Conservation (phyloP, 2,329 filamentous ascomycete species). For the Fusarium clavum region DNA sequence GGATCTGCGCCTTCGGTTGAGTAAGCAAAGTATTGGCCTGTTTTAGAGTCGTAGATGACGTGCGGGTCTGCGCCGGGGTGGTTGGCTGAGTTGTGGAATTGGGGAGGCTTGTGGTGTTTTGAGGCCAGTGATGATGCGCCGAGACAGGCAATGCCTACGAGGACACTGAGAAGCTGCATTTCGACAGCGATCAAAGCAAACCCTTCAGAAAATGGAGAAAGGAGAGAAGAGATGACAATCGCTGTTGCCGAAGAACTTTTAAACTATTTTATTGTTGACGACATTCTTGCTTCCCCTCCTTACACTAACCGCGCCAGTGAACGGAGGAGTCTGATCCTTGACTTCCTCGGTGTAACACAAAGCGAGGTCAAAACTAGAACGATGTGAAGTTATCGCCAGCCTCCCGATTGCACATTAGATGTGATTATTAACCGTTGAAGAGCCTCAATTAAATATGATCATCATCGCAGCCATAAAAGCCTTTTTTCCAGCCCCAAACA, state of each 20-base stretch:
- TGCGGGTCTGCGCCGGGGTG: conserved; percentile 51
- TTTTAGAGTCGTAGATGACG: conserved; percentile 49
- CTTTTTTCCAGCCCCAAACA: not conserved
- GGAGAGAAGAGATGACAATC: not conserved
- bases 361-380: not conserved
- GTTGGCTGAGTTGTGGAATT: conserved; percentile 51
- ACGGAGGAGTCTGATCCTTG: conserved; percentile 25
- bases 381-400: not conserved
- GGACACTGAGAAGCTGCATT: conserved; percentile 10
- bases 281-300: conserved; percentile 31
- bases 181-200: not conserved
- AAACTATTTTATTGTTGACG: conserved; percentile 1
- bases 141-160: not conserved
- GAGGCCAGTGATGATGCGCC: conserved; percentile 9
- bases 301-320: conserved; percentile 1
- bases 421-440: not conserved
- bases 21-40: conserved; percentile 50
- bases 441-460: not conserved
- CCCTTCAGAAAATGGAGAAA: not conserved
- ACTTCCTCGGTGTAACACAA: conserved; percentile 3
- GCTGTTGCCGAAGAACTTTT: not conserved
- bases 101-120: conserved; percentile 26
- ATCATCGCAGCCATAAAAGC: not conserved
- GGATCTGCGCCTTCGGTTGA: conserved; percentile 52
- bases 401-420: not conserved